Evolutionary conservation across 108 stramenopile species (phyloP).

Genomic region (Epithemia pelagica): DNA sequence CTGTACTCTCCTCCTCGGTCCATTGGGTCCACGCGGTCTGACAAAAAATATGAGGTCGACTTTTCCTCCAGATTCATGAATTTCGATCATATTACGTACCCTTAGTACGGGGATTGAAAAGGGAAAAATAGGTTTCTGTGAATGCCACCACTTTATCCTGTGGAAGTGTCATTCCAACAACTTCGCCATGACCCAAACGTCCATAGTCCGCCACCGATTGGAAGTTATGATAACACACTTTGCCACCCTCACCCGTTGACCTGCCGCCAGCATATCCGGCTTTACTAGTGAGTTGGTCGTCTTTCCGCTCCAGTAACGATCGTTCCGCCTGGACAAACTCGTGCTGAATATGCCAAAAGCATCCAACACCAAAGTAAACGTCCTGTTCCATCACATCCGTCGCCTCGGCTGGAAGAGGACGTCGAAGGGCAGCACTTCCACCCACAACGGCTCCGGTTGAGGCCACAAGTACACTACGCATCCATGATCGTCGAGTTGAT

Average conservation of each 20-base stretch:
- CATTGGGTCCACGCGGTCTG: conserved; percentile 65
- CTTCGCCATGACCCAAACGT: conserved; percentile 82
- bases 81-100: conserved; percentile 19
- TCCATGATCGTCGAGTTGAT: not conserved
- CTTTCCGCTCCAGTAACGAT: conserved; percentile 46
- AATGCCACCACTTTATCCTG: conserved; percentile 57
- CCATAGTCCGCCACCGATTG: conserved; percentile 78
- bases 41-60: not conserved
- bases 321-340: conserved; percentile 84
- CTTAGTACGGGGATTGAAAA: conserved; percentile 58
- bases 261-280: conserved; percentile 89
- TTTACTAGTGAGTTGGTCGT: conserved; percentile 52
- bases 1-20: conserved; percentile 88
- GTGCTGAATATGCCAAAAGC: conserved; percentile 86
- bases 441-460: not conserved
- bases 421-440: not conserved
- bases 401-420: not conserved
- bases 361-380: conserved; percentile 64
- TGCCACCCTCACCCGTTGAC: conserved; percentile 32
- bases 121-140: conserved; percentile 69
- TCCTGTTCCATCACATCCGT: conserved; percentile 13
- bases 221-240: conserved; percentile 87
- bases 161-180: conserved; percentile 74
- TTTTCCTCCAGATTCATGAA: not conserved
- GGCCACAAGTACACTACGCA: not conserved